Evolutionary conservation across 805 yeast species (phyloP), one percentile per base, ranked within the genome.

Genomic region (Candida argentea): DNA sequence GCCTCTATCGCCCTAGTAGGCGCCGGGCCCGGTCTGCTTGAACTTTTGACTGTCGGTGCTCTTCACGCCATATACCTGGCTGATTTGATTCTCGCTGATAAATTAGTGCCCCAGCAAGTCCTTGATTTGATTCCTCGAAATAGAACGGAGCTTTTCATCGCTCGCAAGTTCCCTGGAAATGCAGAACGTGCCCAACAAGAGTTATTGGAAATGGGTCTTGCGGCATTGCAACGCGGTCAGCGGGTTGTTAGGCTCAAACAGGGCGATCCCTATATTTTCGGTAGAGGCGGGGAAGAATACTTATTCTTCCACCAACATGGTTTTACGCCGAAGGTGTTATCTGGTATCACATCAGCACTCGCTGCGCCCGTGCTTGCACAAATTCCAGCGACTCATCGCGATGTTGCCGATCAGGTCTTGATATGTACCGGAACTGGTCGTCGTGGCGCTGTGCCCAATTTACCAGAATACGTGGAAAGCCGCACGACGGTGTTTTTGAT

Each of bases 191-290:
- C 97, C 0, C 97, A 89, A 52, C 69, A 80, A 34, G 95, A 89
- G 52, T 64, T 89, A 24, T 57, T 85, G 19, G 59, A 65, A n/a
- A 50, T 77, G 38, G 96, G 95, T 0, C 54, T 89, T 11, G 67
- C 65, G 19, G 78, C 76, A 1, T 50, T 85, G 15, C 38, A 61
- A 16, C 52, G 65, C 28, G 95, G 95, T 10, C 65, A 72, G 43
- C 73, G 72, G 32, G 95, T 89, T 2, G 93, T 89, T 3, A 65
- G 97, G 33, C 66, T 89, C 40, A 89, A 89, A 52, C 97, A 89
- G 55, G 97, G 97, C 19, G 97, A 89, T 50, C 97, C 97, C 6
- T 89, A 85, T 52, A 82, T 89, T 18, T 89, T 84, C 50, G 97
- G 97, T 3, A 73, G 97, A 37, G 97, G 97, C 24, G 95, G 95